Base-by-base conservation (phyloP, 257 asterid genomes). In the Thymus mandschuricus region DNA sequence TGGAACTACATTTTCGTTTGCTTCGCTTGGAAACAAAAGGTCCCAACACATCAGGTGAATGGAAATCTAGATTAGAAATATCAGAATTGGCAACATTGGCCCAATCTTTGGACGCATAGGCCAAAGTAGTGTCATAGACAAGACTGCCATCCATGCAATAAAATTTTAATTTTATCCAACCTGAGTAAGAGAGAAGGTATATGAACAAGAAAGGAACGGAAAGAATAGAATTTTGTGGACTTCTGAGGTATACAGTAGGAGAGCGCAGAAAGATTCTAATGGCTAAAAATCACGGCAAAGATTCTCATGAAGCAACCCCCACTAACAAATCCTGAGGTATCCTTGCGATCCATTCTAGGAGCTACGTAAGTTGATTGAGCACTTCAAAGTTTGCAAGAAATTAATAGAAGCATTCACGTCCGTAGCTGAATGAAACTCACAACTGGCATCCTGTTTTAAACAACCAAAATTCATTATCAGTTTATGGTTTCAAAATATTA, bases 241-340 rank as follows among this genome's bases (percentile, higher is more conserved):
- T 70, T 76, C 78, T 70, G 64, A 68, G 69, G 62, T 49, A 27
- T 49, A 70, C 10, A 50, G 59, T 55, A 60, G 60, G 55, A 54
- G 10, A 3, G 41, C 9, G 57, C 45, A 46, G 43, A 49, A 64
- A 34, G 27, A 35, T 34, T 35, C 61, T 72, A 44, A 61, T 13
- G 50, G 64, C 58, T 62, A 67, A 56, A 30, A 49, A 73, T 67
- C 54, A 64, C 33, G 70, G 51, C 46, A 57, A 61, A 68, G 66
- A 64, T 59, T 70, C 44, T 12, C 52, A 73, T 38, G 75, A 64
- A 64, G 69, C 86, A 68, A 40, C 93, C 91, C 51, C 91, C 91
- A 21, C 91, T 84, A 72, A 89, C 88, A 71, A 87, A 89, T 31
- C 93, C 88, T 8, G 85, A 85, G 48, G 91, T 83, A 70, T 89